Base-by-base conservation (phyloP, 768 basidiomycete species). In the Solioccasus polychromus region DNA sequence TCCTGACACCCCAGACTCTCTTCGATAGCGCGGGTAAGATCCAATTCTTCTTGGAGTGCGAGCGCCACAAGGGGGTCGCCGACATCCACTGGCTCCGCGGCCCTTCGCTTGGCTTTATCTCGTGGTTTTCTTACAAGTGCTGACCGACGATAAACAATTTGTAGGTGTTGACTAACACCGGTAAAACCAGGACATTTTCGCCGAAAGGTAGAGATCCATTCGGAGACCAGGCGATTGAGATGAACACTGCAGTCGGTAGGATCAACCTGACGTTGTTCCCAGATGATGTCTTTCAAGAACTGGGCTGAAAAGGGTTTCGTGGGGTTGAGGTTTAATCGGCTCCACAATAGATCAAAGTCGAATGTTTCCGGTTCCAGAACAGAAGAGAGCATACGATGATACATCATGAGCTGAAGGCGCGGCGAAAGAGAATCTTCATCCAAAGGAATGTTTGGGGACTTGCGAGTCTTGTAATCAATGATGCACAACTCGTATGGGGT, bases 401-500 rank as follows among this genome's bases (percentile, higher is more conserved):
- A 92, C 29, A 89, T 65, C 84, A 88, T 88, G 5, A 91, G 73
- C 59, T 92, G 89, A 28, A 89, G 65, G 7, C 78, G 77, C 0
- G 87, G 73, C 1, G 80, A 60, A 12, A 76, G 59, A 0, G 79
- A 73, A 50, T 89, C 87, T 31, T 74, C 71, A 12, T 80, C 71
- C 4, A 71, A 60, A 2, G 88, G 88, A 2, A 89, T 52, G 12
- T 61, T 70, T 2, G 68, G 48, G 3, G 62, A 59, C 11, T 62
- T 68, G 35, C 88, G 76, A 15, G 87, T 88, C 62, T 92, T 92
- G 35, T 82, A 84, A 53, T 92, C 89, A 15, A 77, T 61, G 22
- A 85, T 57, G 39, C 68, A 72, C 6, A 85, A 63, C 14, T 63
- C 65, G 40, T 65, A 52, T 3, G n/a, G 32, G 2, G 41, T 32